phyloP scores from a whole-genome alignment of 441 rosid genomes.

The Viola pubescens region DNA sequence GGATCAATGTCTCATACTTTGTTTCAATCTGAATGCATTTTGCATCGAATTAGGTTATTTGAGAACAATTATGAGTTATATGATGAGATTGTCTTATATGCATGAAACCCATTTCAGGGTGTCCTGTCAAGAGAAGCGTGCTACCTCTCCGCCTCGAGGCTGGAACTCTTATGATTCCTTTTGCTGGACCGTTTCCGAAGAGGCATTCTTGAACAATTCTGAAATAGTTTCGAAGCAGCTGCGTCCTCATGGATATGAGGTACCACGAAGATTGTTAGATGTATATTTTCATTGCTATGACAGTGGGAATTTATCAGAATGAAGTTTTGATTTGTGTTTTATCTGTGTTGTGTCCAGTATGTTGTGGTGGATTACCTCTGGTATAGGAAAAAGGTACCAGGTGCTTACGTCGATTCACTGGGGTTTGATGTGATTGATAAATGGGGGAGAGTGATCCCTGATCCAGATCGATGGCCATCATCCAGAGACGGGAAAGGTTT shows the following conservation, averaged over 20 bases:
- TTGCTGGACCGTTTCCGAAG: constrained; percentile 78
- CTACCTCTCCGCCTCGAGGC: constrained; percentile 81
- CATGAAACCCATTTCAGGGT: constrained; percentile 31
- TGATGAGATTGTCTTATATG: neutral
- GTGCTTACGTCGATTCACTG: constrained; percentile 57
- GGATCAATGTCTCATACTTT: no score
- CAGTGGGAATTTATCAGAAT: neutral
- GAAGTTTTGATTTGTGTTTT: neutral
- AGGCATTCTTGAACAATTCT: constrained; percentile 72
- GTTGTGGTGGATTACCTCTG: constrained; percentile 95
- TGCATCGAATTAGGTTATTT: no score
- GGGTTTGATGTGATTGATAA: constrained; percentile 90
- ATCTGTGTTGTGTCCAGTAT: constrained; percentile 41
- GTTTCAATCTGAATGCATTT: no score
- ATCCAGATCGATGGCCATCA: constrained; percentile 80
- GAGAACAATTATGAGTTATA: no score
- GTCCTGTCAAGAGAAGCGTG: constrained; percentile 26
- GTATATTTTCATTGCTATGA: neutral
- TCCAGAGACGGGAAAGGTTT: constrained; percentile 70
- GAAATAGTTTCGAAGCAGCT: constrained; percentile 56
- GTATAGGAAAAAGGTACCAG: constrained; percentile 76
- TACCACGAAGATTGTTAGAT: constrained; percentile 17
- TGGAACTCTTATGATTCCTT: constrained; percentile 95
- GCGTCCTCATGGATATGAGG: constrained; percentile 67
- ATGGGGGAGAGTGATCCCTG: constrained; percentile 92